Base-by-base conservation (phyloP, 345 rosid species). In the Brassica nigra region DNA sequence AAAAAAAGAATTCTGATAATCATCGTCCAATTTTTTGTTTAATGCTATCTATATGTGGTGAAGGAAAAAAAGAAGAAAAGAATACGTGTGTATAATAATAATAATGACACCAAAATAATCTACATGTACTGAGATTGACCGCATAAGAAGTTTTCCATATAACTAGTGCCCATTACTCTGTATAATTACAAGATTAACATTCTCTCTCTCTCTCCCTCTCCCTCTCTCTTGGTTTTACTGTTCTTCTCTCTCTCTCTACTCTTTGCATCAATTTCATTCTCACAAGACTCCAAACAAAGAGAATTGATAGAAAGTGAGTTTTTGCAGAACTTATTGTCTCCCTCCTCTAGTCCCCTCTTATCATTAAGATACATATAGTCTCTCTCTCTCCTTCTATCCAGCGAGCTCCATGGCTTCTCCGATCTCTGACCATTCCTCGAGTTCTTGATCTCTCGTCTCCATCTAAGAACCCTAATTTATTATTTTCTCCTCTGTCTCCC, bases 221-320 rank as follows among this genome's bases (percentile, higher is more conserved):
- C 78, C 70, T 82, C 18, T 80, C 54, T 44, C 15, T 62, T 42
- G 18, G 18, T 18, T 18, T 18, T 18, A 18, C 18, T 18, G 18
- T 18, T 18, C 18, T 18, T 18, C 18, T 18, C 18, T 18, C 18
- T 18, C 18, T 47, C 67, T 77, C 9, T 36, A 30, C 3, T 39
- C 77, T 63, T 90, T 84, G 85, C 89, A 86, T 77, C 87, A 81
- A 76, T 89, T 87, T 85, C 83, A 84, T 80, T 79, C 63, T 71
- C 89, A 85, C 91, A 88, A 91, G 85, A 91, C 87, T 88, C 93
- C 95, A 90, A 94, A 90, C 91, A 75, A 85, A 84, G 96, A 85
- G 93, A 90, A 89, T 88, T 87, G 87, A 87, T 86, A 88, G 97
- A 92, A 90, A 90, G 91, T 86, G 87, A 84, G 95, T 85, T 86